Evolutionary conservation across 805 yeast species (phyloP).

Genomic region (Lipomyces yamadae): DNA sequence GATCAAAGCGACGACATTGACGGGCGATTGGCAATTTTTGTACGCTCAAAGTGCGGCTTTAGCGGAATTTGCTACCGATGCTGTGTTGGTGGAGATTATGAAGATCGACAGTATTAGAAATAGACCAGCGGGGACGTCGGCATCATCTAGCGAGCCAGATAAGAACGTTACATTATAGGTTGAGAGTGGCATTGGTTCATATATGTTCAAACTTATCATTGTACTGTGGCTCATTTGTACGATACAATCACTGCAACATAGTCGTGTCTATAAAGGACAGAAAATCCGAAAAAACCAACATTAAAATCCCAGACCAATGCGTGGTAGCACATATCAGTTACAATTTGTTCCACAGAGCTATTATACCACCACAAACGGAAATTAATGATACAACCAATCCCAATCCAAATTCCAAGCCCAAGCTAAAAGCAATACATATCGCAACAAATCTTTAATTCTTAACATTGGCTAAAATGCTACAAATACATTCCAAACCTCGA

Average conservation of each 20-base stretch:
- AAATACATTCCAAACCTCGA: background rate
- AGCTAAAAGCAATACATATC: background rate
- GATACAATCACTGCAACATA: background rate
- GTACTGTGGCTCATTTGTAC: background rate
- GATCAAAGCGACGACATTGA: conserved; percentile 15
- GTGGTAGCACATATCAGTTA: background rate
- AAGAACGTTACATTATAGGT: background rate
- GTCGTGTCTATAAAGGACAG: background rate
- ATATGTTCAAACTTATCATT: background rate
- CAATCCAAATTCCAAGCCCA: conserved; percentile 2
- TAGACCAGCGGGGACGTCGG: background rate
- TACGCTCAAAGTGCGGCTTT: conserved; percentile 4
- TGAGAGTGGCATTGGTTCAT: background rate
- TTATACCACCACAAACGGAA: background rate
- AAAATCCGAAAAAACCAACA: background rate
- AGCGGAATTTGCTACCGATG: background rate
- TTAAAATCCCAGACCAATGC: background rate
- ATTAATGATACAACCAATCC: background rate
- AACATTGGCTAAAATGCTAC: background rate
- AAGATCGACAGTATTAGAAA: background rate
- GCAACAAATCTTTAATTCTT: background rate
- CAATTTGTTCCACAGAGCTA: background rate
- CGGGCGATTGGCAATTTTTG: conserved; percentile 24
- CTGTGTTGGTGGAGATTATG: conserved; percentile 1
- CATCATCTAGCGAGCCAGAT: background rate